Base-by-base conservation (phyloP, 2,329 filamentous ascomycete genomes). In the Penicillium sp. region DNA sequence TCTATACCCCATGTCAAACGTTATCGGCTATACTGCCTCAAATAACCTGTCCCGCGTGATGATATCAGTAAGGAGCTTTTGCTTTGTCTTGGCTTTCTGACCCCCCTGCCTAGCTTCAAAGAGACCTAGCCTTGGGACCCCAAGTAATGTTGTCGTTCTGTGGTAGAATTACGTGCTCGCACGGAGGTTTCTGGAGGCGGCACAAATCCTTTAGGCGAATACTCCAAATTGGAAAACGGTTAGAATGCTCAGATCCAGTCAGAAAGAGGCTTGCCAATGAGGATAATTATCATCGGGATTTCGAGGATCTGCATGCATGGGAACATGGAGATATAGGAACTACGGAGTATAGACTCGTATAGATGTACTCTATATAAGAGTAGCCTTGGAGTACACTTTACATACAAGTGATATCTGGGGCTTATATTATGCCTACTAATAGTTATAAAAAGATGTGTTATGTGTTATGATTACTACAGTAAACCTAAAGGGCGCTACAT, bases 121-220 rank as follows among this genome's bases (percentile, higher is more conserved):
- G 6, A 8, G 35, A 40, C 31, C n/a, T 17, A 45, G 38, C 4
- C 12, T 53, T 14, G 19, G 26, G 10, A 11, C 8, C 5, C 30
- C 30, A 28, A 33, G 5, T 9, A 50, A 68, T 71, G 69, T 66
- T 68, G 67, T 53, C 26, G 60, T 65, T 60, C 41, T 60, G 45
- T 40, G 45, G 50, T 42, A 53, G 30, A 41, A 71, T 72, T 69
- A 70, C 69, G 69, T 72, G 69, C 69, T 71, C 60, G 64, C 66
- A 66, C 62, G 62, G 62, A 45, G 50, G 47, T 35, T 19, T n/a
- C 14, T 35, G 6, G 1, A 50, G 19, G 37, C 50, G 40, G 46
- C 50, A 49, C 41, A 55, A 40, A n/a, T 11, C 19, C 30, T 45
- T 7, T 12, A 36, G 5, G 19, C 6, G 7, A 33, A 26, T 28